Evolutionary conservation across 1,139 yeast species (phyloP).

Genomic region (Protomyces macrosporus): DNA sequence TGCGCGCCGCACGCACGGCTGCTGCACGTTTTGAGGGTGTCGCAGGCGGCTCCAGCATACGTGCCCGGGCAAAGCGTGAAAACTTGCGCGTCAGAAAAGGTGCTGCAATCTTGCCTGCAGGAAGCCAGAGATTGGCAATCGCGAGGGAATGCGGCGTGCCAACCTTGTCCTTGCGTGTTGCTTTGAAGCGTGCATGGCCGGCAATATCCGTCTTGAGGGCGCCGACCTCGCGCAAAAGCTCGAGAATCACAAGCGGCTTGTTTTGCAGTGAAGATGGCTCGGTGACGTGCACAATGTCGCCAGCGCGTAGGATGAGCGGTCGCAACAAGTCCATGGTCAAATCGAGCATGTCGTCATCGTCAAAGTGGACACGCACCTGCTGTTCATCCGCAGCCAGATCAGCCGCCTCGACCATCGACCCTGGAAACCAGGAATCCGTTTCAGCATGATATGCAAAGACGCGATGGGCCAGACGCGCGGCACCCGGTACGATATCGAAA

Average conservation of each 20-base stretch:
- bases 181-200: constrained; percentile 9
- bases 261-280: not conserved
- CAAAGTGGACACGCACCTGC: constrained; percentile 5
- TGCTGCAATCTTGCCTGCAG: not conserved
- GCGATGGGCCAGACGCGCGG: not conserved
- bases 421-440: constrained; percentile 10
- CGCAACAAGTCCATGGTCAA: not conserved
- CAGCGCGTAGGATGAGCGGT: constrained; percentile 11
- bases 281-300: constrained; percentile 12
- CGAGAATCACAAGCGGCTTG: not conserved
- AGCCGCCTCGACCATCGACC: not conserved
- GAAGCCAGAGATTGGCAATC: not conserved
- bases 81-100: constrained; percentile 8
- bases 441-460: constrained; percentile 12
- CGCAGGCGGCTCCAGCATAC: not conserved
- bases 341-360: constrained; percentile 1
- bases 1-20: not conserved
- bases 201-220: constrained; percentile 3
- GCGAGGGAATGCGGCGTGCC: not conserved
- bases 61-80: not conserved
- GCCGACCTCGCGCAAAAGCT: not conserved
- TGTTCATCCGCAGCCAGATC: not conserved
- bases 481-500: not conserved
- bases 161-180: not conserved
- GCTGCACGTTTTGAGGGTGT: constrained; percentile 9